Base-by-base conservation (phyloP, 208 protist species). In the Leishmania arabica region DNA sequence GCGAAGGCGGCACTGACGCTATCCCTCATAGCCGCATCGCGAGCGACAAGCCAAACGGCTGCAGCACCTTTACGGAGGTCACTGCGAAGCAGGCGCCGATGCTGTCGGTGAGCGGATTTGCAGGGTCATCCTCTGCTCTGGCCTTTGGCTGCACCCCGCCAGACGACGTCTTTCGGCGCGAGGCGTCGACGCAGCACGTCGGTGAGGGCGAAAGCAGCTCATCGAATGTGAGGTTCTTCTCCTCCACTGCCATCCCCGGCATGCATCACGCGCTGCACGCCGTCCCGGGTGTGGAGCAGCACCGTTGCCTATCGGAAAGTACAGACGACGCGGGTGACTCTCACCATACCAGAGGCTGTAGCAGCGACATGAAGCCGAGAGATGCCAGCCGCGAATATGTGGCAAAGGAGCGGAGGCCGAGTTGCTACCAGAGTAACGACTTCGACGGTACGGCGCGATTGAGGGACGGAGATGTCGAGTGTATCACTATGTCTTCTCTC, bases 401-500 rank as follows among this genome's bases (percentile, higher is more conserved):
- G 40, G 24, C 3, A 40, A 31, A 24, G 40, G 21, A 72, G 40
- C 68, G 5, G 9, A 42, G 68, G 40, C 40, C 40, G 5, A 27
- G 27, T 8, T 5, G 45, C 68, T 7, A 49, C 40, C 68, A 31
- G 13, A 76, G 49, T 31, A 47, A 37, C 58, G 54, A 78, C 56
- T 11, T 15, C 56, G 24, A 70, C 60, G 17, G 62, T 9, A 27
- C 47, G 62, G 58, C 27, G 27, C 65, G n/a, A 56, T 24, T 56
- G 31, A 45, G 51, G 34, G 42, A 58, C 13, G 64, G 27, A 1
- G 53, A 66, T 31, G 3, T 40, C 68, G 49, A 9, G 27, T 49
- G 19, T 4, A 42, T 68, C 68, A 81, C 69, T 5, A 77, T 80
- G 62, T 51, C 56, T 0, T 65, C 76, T 6, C 70, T 76, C 40